Evolutionary conservation across 805 yeast species (phyloP), one percentile per base, ranked within the genome.

Genomic region (Myxozyma lipomycoides): DNA sequence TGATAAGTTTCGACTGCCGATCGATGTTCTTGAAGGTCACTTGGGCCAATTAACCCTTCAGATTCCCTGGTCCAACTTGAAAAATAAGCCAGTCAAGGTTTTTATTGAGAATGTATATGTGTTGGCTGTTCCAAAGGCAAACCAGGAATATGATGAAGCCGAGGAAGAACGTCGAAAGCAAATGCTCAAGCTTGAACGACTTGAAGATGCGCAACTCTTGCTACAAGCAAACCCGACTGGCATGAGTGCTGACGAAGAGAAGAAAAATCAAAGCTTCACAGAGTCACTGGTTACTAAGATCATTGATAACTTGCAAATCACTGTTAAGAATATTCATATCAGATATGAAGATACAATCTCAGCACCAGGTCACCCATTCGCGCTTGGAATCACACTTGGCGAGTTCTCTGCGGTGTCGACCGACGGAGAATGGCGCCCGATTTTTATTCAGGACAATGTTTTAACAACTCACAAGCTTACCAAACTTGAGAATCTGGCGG

Each of bases 51-150:
- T 93, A 56, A 84, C 95, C 0, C 71, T 93, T 48, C 96, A 86
- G 64, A 91, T 93, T 35, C 98, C 99, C 0, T 95, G 98, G 97
- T 84, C 97, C 1, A 93, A 89, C 63, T 72, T 95, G 58, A 90
- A 90, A 64, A 82, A 86, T 19, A 86, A 90, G 62, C 98, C 99
- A 0, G 98, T 91, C 5, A 87, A 86, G 65, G 78, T 93, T 12
- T 72, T 79, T 10, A 84, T 93, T 51, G 91, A 93, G 61, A 93
- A 93, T 65, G 91, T 89, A 10, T 89, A 83, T 61, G 65, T 93
- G 24, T 72, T 95, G 32, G 95, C 95, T 1, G 73, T 83, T 1
- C 96, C 98, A 1, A 80, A 82, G 19, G 67, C 81, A 3, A 71
- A 78, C 36, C 76, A 77, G 15, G 80, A 56, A 40, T 81, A 76